Evolutionary conservation across 331 rosid species (phyloP), one percentile per base, ranked within the genome.

Genomic region (Erythrophleum ivorense): DNA sequence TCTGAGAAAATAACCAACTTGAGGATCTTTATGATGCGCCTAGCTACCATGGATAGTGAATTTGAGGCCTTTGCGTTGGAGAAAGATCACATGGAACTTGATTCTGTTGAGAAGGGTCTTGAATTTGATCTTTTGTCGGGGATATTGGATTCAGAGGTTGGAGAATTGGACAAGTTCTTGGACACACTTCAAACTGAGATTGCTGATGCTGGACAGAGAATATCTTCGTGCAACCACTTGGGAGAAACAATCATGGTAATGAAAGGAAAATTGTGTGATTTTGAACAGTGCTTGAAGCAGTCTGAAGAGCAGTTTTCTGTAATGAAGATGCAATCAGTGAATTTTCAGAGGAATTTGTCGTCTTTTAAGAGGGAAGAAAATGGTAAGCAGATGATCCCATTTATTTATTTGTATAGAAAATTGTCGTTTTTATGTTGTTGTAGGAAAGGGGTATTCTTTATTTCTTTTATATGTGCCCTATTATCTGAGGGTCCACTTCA

Each of bases 1-100:
- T 90, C 92, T 5, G 99, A 96, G 90, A 96, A 94, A 81, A 79
- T 92, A 46, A 83, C 86, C 29, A 94, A 96, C 85, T 80, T 94
- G 75, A 85, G 73, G 68, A 90, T 87, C 62, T 89, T 92, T 46
- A 80, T 85, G 92, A 94, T 94, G 98, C 87, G 77, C 62, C 85
- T 93, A 82, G 97, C 89, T 18, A 88, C 91, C 15, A 80, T 80
- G 85, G 97, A 89, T 78, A 78, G 80, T 70, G 95, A 92, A 38
- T 86, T 88, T 73, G 98, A 96, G 85, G 88, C 86, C 41, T 80
- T 88, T 66, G 80, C 66, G 79, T 69, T 72, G 40, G 87, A 76
- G 54, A 74, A 84, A 73, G 98, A 84, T 60, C 55, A 52, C n/a
- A 9, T 68, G 67, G 87, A 76, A 2, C 72, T 50, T 66, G 92